These are phyloP conservation scores for Buxus sempervirens DNA, from an alignment of 164 flowering plant species.

Conservation along the genomic window DNA sequence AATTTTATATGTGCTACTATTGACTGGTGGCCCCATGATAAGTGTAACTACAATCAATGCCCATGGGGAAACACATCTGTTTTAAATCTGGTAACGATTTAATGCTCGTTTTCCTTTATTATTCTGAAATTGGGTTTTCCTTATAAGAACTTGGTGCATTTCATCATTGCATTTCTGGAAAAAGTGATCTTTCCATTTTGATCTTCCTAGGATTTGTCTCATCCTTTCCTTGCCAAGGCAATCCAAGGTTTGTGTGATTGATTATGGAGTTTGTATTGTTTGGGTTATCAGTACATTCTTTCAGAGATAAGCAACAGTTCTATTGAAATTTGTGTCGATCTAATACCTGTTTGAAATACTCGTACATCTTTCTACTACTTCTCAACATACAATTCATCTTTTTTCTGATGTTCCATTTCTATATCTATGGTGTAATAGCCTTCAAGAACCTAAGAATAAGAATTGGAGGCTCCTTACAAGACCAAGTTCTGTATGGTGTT, in stretches of 20 bases:
- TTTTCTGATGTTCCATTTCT: not conserved
- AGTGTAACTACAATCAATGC: conserved; percentile 36
- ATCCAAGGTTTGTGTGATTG: conserved; percentile 14
- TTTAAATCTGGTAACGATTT: conserved; percentile 26
- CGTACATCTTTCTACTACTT: not conserved
- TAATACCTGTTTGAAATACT: not conserved
- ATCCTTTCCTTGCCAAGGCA: conserved; percentile 19
- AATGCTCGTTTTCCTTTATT: no score
- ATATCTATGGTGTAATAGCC: conserved; percentile 20
- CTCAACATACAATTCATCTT: not conserved
- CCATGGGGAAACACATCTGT: conserved; percentile 33
- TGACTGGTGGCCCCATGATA: conserved; percentile 51
- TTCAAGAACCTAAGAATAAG: conserved; percentile 31
- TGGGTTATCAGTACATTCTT: no score
- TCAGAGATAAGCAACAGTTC: not conserved
- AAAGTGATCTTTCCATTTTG: not conserved
- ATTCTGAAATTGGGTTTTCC: no score
- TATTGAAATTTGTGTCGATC: not conserved
- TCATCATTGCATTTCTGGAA: not conserved
- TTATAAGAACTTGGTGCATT: not conserved
- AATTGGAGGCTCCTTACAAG: conserved; percentile 39
- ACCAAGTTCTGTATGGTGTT: conserved; percentile 29
- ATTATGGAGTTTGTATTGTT: not conserved
- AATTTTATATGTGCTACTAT: conserved; percentile 40
- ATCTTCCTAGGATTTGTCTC: conserved; percentile 9